Percentiles rank a stretch among this genome's conserved stretches.
phyloP scores from a whole-genome alignment of 805 yeast genomes.

The Jamesozyma piceae region DNA sequence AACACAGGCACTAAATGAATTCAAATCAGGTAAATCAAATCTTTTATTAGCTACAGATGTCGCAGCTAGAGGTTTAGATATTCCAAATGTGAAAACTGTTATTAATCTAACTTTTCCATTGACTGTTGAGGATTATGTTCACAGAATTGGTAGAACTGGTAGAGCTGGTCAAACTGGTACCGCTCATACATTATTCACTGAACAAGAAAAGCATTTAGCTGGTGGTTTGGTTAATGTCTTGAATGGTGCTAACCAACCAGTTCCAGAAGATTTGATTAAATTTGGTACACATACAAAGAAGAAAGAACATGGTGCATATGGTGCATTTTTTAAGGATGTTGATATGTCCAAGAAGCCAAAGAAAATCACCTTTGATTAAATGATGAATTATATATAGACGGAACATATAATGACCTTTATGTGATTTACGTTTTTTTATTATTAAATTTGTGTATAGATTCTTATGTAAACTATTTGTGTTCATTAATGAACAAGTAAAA shows the following conservation, averaged over 20 bases:
- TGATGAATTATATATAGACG: too few relatives aligned
- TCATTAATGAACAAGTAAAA: too few relatives aligned
- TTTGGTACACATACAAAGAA: constrained; percentile 97
- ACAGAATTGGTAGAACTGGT: constrained; percentile 96
- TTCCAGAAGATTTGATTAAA: constrained; percentile 88
- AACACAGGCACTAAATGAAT: constrained; percentile 73
- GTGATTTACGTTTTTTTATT: background rate
- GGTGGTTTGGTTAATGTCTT: constrained; percentile 90
- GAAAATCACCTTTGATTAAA: constrained; percentile 72
- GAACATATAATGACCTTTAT: too few relatives aligned
- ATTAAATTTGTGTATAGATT: too few relatives aligned
- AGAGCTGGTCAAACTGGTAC: constrained; percentile 94
- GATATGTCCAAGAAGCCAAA: constrained; percentile 78
- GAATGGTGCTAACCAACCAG: constrained; percentile 89
- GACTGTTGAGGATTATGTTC: constrained; percentile 94
- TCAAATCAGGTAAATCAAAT: constrained; percentile 69
- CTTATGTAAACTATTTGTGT: too few relatives aligned
- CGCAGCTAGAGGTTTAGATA: constrained; percentile 95
- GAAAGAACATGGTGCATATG: constrained; percentile 96
- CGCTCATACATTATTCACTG: constrained; percentile 93
- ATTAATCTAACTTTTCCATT: constrained; percentile 93
- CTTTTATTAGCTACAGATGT: constrained; percentile 93
- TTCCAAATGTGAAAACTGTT: constrained; percentile 93
- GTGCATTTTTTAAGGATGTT: constrained; percentile 92
- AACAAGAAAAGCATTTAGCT: constrained; percentile 89